Conservation (phyloP, 306 rosid genomes). For the Comarum palustre region DNA sequence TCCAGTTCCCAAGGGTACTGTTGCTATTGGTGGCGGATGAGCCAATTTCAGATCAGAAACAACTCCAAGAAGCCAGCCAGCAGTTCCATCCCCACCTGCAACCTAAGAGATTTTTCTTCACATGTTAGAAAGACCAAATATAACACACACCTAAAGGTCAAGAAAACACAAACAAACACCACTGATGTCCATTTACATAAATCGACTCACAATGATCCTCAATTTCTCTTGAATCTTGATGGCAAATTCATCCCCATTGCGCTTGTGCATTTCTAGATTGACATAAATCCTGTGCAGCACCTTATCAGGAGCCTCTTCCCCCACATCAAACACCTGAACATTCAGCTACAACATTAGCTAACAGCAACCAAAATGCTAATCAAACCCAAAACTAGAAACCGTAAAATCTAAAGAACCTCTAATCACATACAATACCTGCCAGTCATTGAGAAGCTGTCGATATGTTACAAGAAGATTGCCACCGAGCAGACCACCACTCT, state of each 20-base stretch:
- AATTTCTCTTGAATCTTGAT: constrained; percentile 43
- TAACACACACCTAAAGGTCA: background rate
- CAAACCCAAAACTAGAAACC: background rate
- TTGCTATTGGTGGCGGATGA: constrained; percentile 81
- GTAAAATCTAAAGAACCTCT: background rate
- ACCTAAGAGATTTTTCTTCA: constrained; percentile 43
- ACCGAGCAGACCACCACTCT: constrained; percentile 99
- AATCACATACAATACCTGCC: constrained; percentile 45
- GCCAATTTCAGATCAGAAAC: constrained; percentile 86
- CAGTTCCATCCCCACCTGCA: constrained; percentile 99
- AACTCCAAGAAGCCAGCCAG: constrained; percentile 99
- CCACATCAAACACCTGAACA: constrained; percentile 82
- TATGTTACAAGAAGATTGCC: constrained; percentile 66
- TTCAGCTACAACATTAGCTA: constrained; percentile 5
- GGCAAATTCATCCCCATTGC: constrained; percentile 57
- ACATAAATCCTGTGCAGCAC: constrained; percentile 53
- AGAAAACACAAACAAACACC: background rate
- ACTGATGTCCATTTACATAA: background rate
- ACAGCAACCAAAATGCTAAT: background rate
- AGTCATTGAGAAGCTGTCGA: constrained; percentile 49
- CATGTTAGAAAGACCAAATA: background rate
- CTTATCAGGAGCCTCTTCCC: constrained; percentile 72
- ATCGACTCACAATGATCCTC: constrained; percentile 73
- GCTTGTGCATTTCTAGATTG: constrained; percentile 59
- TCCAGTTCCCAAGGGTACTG: constrained; percentile 94